These are phyloP conservation scores for Suillus spraguei DNA, from an alignment of 768 basidiomycete genomes.

Conservation along the genomic window DNA sequence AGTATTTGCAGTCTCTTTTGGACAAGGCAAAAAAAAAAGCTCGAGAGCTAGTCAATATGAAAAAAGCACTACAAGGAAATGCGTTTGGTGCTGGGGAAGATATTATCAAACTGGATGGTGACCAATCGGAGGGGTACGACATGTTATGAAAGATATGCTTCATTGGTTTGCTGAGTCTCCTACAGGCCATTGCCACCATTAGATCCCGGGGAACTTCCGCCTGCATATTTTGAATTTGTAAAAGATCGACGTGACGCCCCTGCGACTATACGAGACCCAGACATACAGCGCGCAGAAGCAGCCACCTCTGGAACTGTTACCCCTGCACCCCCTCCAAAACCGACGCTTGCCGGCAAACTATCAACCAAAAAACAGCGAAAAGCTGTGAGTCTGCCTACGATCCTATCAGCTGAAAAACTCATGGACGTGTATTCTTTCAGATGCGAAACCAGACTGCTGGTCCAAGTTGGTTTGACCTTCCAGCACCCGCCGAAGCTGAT, in stretches of 20 bases:
- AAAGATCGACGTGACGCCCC: conserved; percentile 45
- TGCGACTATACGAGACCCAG: conserved; percentile 60
- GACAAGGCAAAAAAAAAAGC: conserved; percentile 61
- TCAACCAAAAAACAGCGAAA: conserved; percentile 75
- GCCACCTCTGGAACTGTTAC: conserved; percentile 48
- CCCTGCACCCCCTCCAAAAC: conserved; percentile 65
- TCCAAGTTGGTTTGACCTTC: conserved; percentile 85
- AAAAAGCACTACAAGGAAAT: conserved; percentile 28
- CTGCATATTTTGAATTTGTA: conserved; percentile 62
- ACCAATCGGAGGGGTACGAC: conserved; percentile 39
- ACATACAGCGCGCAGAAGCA: conserved; percentile 53
- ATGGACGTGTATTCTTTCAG: conserved; percentile 37
- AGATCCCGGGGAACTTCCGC: conserved; percentile 66
- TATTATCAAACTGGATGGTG: conserved; percentile 50
- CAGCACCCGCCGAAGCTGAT: conserved; percentile 79
- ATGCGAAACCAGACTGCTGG: conserved; percentile 74
- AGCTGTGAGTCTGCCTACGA: conserved; percentile 47
- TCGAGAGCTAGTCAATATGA: conserved; percentile 31
- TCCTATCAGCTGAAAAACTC: background rate
- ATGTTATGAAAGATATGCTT: conserved; percentile 11
- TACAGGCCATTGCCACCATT: conserved; percentile 62
- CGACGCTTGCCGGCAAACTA: conserved; percentile 63
- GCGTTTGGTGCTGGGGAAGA: conserved; percentile 48
- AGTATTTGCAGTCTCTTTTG: conserved; percentile 64
- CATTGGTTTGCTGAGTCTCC: conserved; percentile 10